Evolutionary conservation across 2,329 filamentous ascomycete genomes (phyloP), one percentile per base, ranked within the genome.

Genomic region (Colletotrichum spaethianum): DNA sequence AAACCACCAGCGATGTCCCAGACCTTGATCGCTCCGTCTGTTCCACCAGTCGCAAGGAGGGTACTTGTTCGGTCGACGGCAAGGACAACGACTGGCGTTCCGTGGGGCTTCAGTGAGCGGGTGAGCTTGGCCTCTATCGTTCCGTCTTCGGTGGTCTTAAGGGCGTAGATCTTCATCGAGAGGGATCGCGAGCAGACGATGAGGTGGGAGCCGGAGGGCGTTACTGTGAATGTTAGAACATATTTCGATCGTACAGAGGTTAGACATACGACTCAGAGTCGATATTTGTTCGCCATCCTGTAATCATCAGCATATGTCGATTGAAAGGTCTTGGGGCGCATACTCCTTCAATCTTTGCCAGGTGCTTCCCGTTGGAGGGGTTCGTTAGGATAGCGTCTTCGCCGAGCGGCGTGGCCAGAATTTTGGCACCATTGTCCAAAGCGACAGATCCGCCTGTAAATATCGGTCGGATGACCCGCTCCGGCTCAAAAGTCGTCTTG

Each of bases 1-100:
- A 93, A 98, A 28, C 96, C 96, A 55, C 92, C 94, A 61, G 88
- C 87, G 72, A 99, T 94, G 82, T 99, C 96, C 96, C 96, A 99
- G 63, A 99, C 92, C 82, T 99, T 99, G 77, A 98, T 94, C 0
- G 93, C 90, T 31, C 96, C 96, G 79, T 99, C 96, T 4, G 96
- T 95, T 60, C 94, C 94, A 74, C 97, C 96, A 20, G 96, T 98
- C 20, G 95, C 96, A 53, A 99, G 87, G 16, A 99, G 86, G 2
- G 96, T 97, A 78, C 95, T 93, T 1, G 95, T 98, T 65, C 90
- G 88, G 80, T 99, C 96, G 73, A 96, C 91, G 1, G 94, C 92
- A 18, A 96, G 87, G 11, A 96, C 94, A 1, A 98, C 92, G 1
- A 98, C 95, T 0, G 97, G 96, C 2, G 96, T 95, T 0, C 91